These are phyloP conservation scores for Hibiscus syriacus DNA, from an alignment of 345 rosid genomes.

Conservation along the genomic window DNA sequence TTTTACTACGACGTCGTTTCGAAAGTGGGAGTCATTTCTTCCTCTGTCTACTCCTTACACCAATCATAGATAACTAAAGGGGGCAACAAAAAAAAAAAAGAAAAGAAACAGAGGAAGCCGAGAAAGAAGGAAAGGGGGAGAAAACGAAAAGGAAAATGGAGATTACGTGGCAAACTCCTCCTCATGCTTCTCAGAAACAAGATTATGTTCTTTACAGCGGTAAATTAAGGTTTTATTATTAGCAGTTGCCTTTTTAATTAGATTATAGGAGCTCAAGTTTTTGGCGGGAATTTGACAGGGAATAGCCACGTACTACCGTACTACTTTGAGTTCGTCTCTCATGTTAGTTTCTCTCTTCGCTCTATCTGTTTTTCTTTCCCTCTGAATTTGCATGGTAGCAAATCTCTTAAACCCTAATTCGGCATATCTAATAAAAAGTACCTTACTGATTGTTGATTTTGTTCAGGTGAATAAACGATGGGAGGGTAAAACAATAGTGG, in stretches of 20 bases:
- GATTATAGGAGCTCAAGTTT: slow-evolving; percentile 14
- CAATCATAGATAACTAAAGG: background rate
- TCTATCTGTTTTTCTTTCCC: background rate
- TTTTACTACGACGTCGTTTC: background rate
- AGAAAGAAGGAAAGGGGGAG: slow-evolving; percentile 13
- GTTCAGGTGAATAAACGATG: slow-evolving; percentile 78
- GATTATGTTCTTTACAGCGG: slow-evolving; percentile 4
- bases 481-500: slow-evolving; percentile 85
- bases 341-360: slow-evolving; percentile 33
- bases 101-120: slow-evolving; percentile 27
- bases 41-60: no score
- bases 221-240: background rate
- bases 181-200: slow-evolving; percentile 50
- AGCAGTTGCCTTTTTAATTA: slow-evolving; percentile 1
- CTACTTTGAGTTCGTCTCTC: slow-evolving; percentile 83
- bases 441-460: background rate
- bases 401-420: slow-evolving; percentile 11
- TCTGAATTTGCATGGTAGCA: background rate
- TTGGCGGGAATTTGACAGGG: slow-evolving; percentile 42
- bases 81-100: no score
- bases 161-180: slow-evolving; percentile 57
- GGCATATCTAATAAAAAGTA: background rate
- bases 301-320: slow-evolving; percentile 80
- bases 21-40: no score
- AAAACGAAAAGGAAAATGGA: slow-evolving; percentile 29